Base-by-base conservation (phyloP, 345 rosid species). In the Eucalyptus microcorys region DNA sequence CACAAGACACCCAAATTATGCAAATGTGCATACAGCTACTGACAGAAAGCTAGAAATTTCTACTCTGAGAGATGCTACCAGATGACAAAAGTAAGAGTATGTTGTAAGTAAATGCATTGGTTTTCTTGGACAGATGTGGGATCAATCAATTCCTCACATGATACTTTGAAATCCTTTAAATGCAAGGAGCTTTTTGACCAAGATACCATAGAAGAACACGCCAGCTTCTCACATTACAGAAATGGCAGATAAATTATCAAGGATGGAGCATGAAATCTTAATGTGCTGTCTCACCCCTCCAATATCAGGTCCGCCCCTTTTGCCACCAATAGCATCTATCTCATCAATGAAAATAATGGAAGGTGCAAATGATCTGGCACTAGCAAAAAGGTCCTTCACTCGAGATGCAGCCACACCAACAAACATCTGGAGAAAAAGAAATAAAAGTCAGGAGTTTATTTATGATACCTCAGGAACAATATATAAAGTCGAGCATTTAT, bases 351-450 rank as follows among this genome's bases (percentile, higher is more conserved):
- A 97, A 87, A 97, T 96, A 88, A 97, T 96, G 89, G 98, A 96
- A 90, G 99, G 99, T 27, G 99, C 94, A 93, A 92, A 96, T 76
- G 99, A 97, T 88, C 99, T 94, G 85, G 99, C 96, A 91, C 95
- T 97, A 87, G 95, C 93, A 93, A 97, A 97, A 87, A 97, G 98
- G 93, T 97, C 99, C 92, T 96, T 97, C 48, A 97, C 99, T 90
- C 99, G 99, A 89, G 99, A 97, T 92, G 99, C 98, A 52, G 99
- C 98, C 87, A 97, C 98, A 13, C 99, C 99, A 90, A 96, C 99
- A 94, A 97, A 97, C 99, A 97, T 97, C 99, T 97, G 93, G 49
- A 88, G 90, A 85, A 86, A 57, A 59, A 24, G 48, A 52, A 49
- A 55, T 55, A 90, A 88, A 86, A 91, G 91, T 87, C 50, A 90